Evolutionary conservation across 176 grass and related monocot genomes (phyloP), one percentile per base, ranked within the genome.

Genomic region (Oryza nivara): DNA sequence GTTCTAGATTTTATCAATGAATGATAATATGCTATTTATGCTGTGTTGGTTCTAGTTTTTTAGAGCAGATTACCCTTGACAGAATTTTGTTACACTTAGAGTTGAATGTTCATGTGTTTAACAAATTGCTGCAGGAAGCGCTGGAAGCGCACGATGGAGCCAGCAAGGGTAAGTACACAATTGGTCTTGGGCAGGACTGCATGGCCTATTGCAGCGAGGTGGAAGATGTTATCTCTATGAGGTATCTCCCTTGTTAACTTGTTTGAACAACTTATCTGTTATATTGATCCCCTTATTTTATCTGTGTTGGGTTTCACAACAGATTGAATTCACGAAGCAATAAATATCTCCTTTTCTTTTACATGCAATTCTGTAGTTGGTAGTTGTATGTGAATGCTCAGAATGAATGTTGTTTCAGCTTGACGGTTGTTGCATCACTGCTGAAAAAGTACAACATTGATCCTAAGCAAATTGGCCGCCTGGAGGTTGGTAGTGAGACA

Each of bases 151-250:
- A 94, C 88, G 96, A 96, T 70, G 91, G 93, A 11, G 96, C 86
- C 2, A 99, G 91, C 86, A 96, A 96, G 75, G 96, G 96, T 16
- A 99, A 99, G 76, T 99, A 99, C 45, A 99, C 96, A 12, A 94
- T 99, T 44, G 96, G 96, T 16, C 93, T 99, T 20, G 96, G 93
- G 34, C 96, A 99, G 85, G 96, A 99, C 60, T 92, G 90, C 79
- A 99, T 99, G 96, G 96, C 91, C 52, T 99, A 96, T 22, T 96
- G 93, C 81, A 92, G 89, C 52, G 91, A 99, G 65, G 80, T 92
- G 26, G 96, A 99, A 86, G 96, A 99, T 84, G 96, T 99, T 7
- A 99, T 99, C 40, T 99, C 93, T 6, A 99, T 96, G 96, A 91
- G 96, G 96, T 95, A 83, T 68, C 79, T 49, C 16, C 38, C 6